Percentiles rank a stretch among this genome's conserved stretches.
Evolutionary conservation across 108 stramenopile genomes (phyloP).

Genomic region (Skeletonema potamos): DNA sequence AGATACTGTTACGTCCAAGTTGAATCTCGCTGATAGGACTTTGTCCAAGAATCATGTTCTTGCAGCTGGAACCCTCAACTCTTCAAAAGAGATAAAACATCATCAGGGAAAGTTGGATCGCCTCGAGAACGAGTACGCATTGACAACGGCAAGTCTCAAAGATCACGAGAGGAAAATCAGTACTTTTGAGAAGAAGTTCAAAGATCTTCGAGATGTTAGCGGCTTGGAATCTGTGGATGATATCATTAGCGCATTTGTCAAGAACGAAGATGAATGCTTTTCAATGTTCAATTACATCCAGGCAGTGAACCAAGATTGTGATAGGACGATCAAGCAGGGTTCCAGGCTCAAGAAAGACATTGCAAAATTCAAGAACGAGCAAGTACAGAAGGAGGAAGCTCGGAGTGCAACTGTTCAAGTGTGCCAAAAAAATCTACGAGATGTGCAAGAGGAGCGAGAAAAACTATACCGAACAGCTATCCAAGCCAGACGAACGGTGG

Average conservation of each 20-base stretch:
- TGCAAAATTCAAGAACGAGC: slow-evolving; percentile 46
- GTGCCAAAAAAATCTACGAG: slow-evolving; percentile 43
- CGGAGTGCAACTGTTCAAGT: slow-evolving; percentile 45
- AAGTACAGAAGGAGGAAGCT: slow-evolving; percentile 51
- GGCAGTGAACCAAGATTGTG: slow-evolving; percentile 69
- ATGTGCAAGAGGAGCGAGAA: slow-evolving; percentile 46
- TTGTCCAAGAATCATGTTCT: neutral
- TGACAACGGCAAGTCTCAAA: slow-evolving; percentile 8
- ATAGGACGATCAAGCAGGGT: slow-evolving; percentile 46
- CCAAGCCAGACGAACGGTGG: slow-evolving; percentile 54
- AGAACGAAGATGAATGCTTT: slow-evolving; percentile 71
- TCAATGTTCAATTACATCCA: slow-evolving; percentile 77
- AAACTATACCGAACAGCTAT: slow-evolving; percentile 37
- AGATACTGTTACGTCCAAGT: slow-evolving; percentile 26
- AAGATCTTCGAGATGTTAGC: slow-evolving; percentile 40
- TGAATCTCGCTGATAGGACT: slow-evolving; percentile 17
- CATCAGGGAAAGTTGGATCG: slow-evolving; percentile 29
- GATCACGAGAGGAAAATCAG: slow-evolving; percentile 38
- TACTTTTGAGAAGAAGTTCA: slow-evolving; percentile 27
- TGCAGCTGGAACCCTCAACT: neutral
- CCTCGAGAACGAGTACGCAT: slow-evolving; percentile 42
- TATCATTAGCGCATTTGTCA: slow-evolving; percentile 33
- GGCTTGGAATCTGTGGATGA: slow-evolving; percentile 37
- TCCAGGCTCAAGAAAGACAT: slow-evolving; percentile 51
- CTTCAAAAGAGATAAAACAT: slow-evolving; percentile 27